Conservation (phyloP, 768 basidiomycete genomes). For the Panaeolus papilionaceus region DNA sequence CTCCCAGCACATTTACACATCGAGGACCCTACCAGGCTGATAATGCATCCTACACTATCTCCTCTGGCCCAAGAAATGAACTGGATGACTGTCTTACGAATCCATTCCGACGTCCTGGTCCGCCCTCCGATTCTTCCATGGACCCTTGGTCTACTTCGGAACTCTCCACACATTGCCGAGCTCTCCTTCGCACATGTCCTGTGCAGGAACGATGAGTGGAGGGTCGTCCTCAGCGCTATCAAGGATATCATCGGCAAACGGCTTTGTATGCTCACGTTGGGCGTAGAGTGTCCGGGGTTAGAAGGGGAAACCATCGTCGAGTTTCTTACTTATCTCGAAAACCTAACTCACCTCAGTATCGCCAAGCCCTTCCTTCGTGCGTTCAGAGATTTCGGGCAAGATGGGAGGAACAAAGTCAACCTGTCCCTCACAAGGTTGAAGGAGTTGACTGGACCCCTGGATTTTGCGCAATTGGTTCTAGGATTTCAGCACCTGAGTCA, state of each 20-base stretch:
- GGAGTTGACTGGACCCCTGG: not conserved
- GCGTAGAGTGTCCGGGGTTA: constrained; percentile 25
- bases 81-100: constrained; percentile 21
- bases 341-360: constrained; percentile 24
- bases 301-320: constrained; percentile 24
- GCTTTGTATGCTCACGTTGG: constrained; percentile 26
- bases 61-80: constrained; percentile 17
- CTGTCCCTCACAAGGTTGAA: not conserved
- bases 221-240: constrained; percentile 25
- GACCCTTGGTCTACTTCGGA: constrained; percentile 27
- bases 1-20: constrained; percentile 16
- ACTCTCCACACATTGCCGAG: constrained; percentile 23
- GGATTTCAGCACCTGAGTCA: not conserved
- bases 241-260: constrained; percentile 23
- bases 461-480: not conserved
- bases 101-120: constrained; percentile 28
- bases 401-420: not conserved
- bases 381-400: not conserved
- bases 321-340: constrained; percentile 23
- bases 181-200: constrained; percentile 30
- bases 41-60: constrained; percentile 11
- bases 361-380: constrained; percentile 24
- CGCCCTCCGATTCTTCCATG: constrained; percentile 30
- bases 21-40: constrained; percentile 17
- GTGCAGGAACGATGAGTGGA: constrained; percentile 25